Evolutionary conservation across 1,284 basidiomycete species (phyloP).

Genomic region (Amylostereum chailletii): DNA sequence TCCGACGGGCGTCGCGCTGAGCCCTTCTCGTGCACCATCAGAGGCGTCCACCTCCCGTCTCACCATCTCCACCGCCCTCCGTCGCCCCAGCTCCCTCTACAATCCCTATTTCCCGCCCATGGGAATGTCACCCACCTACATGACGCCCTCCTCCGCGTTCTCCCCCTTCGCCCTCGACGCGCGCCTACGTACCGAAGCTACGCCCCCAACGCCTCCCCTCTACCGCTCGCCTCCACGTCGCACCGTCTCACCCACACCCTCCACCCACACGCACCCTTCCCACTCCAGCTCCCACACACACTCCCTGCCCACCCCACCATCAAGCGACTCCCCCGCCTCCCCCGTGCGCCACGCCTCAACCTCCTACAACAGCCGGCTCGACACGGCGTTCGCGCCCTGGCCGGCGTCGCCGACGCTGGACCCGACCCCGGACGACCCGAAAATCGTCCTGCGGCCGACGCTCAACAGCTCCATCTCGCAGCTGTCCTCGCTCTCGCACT

Average conservation of each 20-base stretch:
- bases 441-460: conserved; percentile 63
- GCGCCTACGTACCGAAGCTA: conserved; percentile 19
- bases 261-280: conserved; percentile 20
- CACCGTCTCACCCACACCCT: conserved; percentile 19
- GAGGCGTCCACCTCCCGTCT: neutral
- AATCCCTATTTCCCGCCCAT: conserved; percentile 22
- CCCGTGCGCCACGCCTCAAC: conserved; percentile 32
- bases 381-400: conserved; percentile 20
- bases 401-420: conserved; percentile 28
- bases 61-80: conserved; percentile 6
- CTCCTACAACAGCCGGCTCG: conserved; percentile 30
- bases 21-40: conserved; percentile 7
- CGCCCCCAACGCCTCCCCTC: conserved; percentile 23
- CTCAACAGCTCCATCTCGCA: conserved; percentile 74
- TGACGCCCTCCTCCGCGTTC: conserved; percentile 7
- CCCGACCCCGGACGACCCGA: conserved; percentile 32
- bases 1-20: conserved; percentile 10
- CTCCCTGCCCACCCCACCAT: conserved; percentile 24
- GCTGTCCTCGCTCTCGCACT: conserved; percentile 74
- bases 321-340: conserved; percentile 19
- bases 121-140: conserved; percentile 16
- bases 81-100: conserved; percentile 18
- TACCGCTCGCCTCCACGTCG: conserved; percentile 22
- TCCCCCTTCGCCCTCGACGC: conserved; percentile 15
- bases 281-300: conserved; percentile 23